Conservation (phyloP, 495 filamentous ascomycete species). For the Aspergillus incahuasiensis region DNA sequence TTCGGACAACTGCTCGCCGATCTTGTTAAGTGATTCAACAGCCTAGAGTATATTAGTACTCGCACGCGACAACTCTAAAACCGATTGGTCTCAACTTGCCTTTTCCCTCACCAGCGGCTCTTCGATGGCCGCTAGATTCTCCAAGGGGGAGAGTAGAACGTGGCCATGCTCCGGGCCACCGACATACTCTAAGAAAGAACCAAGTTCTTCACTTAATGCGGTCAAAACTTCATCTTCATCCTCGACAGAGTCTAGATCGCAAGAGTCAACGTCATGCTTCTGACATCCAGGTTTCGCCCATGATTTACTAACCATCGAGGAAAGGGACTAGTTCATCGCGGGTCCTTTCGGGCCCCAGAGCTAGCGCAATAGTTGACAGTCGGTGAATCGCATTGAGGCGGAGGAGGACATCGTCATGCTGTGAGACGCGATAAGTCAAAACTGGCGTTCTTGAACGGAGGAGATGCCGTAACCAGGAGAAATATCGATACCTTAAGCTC, state of each 20-base stretch:
- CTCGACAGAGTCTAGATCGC: constrained; percentile 82
- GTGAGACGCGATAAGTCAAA: constrained; percentile 22
- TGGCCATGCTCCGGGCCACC: constrained; percentile 91
- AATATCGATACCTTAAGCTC: constrained; percentile 79
- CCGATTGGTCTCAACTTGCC: constrained; percentile 42
- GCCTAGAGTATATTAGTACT: constrained; percentile 53
- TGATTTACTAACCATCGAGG: constrained; percentile 71
- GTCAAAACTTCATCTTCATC: constrained; percentile 98
- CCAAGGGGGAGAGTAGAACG: constrained; percentile 91
- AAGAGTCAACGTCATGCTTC: constrained; percentile 25
- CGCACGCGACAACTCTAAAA: not conserved
- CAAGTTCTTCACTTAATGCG: constrained; percentile 92
- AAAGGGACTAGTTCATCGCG: constrained; percentile 98
- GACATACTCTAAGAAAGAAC: constrained; percentile 94
- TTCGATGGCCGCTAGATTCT: constrained; percentile 97
- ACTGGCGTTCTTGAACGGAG: not conserved
- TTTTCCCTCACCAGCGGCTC: constrained; percentile 97
- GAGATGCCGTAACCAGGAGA: not conserved
- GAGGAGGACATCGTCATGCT: constrained; percentile 98
- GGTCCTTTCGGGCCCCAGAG: constrained; percentile 89
- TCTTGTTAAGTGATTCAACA: constrained; percentile 98
- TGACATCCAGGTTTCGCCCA: constrained; percentile 3
- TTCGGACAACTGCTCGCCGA: constrained; percentile 83
- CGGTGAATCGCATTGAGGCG: constrained; percentile 97
- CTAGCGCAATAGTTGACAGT: constrained; percentile 94